A percentile compares a stretch with the other conserved stretches of the same genome.
Evolutionary conservation across 306 rosid species (phyloP).

Genomic region (Vachellia pachyceras): DNA sequence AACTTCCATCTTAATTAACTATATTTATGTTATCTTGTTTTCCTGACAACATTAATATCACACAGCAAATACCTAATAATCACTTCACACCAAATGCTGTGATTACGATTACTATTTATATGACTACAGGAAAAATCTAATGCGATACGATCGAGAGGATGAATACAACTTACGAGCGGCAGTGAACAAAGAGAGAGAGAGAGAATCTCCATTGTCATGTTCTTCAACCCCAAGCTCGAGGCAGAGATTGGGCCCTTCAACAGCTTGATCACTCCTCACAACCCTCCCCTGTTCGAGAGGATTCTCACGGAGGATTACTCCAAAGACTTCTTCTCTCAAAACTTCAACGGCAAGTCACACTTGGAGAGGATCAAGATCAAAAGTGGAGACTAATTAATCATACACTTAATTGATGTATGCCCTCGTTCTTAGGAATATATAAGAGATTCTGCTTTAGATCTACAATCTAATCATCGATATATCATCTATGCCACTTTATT

Average conservation of each 20-base stretch:
- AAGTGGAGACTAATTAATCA: background rate
- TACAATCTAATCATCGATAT: background rate
- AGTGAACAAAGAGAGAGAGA: conserved; percentile 67
- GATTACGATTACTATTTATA: background rate
- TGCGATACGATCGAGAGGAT: background rate
- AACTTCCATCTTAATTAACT: too few species aligned
- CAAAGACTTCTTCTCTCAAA: conserved; percentile 57
- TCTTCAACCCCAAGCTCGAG: conserved; percentile 68
- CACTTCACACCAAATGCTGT: background rate
- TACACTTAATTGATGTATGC: background rate
- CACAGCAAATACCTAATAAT: too few species aligned
- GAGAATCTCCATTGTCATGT: conserved; percentile 74
- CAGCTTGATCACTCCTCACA: conserved; percentile 41
- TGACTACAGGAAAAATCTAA: background rate
- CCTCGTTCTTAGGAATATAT: background rate
- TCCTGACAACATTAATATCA: too few species aligned
- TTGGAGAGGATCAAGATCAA: conserved; percentile 64
- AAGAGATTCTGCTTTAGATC: background rate
- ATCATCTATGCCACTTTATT: background rate
- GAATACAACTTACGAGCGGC: conserved; percentile 38
- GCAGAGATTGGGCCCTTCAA: conserved; percentile 63
- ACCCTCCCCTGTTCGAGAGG: conserved; percentile 55
- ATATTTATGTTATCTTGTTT: too few species aligned
- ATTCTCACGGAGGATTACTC: conserved; percentile 60
- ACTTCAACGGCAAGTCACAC: conserved; percentile 65